These are phyloP conservation scores for Fusarium tanahbumbuense DNA, from an alignment of 2,329 filamentous ascomycete species.

Conservation along the genomic window DNA sequence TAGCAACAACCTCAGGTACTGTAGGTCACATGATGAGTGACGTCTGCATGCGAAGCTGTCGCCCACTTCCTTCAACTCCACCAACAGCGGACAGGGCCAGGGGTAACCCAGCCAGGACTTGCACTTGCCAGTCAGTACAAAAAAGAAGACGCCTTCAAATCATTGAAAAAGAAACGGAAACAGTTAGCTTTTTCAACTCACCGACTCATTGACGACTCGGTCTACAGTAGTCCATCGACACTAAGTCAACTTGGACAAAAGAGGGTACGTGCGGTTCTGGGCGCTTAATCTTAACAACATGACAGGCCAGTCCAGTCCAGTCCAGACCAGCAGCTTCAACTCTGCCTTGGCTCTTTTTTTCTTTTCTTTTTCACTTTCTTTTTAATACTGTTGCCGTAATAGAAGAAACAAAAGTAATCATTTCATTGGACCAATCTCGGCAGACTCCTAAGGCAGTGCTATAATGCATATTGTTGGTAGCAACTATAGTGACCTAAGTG, in stretches of 20 bases:
- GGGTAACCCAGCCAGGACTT: background rate
- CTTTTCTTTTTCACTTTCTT: background rate
- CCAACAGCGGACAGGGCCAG: slow-evolving; percentile 27
- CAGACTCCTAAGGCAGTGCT: slow-evolving; percentile 1
- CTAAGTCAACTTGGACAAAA: slow-evolving; percentile 2
- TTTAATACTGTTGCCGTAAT: background rate
- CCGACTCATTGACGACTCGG: slow-evolving; percentile 14
- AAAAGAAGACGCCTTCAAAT: slow-evolving; percentile 4
- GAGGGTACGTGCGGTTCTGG: slow-evolving; percentile 14
- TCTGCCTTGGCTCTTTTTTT: slow-evolving; percentile 13
- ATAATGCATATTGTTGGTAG: background rate
- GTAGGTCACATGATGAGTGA: slow-evolving; percentile 41
- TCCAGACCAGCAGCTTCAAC: background rate
- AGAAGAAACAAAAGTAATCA: too few relatives aligned
- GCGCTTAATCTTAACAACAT: slow-evolving; percentile 17
- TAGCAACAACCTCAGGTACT: background rate
- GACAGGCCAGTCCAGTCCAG: slow-evolving; percentile 1
- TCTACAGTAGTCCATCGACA: slow-evolving; percentile 12
- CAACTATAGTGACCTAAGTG: background rate
- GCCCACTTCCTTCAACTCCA: slow-evolving; percentile 33
- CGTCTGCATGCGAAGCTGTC: slow-evolving; percentile 41
- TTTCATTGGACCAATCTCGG: background rate
- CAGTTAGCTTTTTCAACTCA: slow-evolving; percentile 1
- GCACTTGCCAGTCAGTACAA: background rate
- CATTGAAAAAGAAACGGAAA: background rate